A percentile compares a stretch with the other conserved stretches of the same genome.
These are phyloP conservation scores for Miscanthus sacchariflorus DNA, from an alignment of 202 grass and related monocot species.

Conservation along the genomic window DNA sequence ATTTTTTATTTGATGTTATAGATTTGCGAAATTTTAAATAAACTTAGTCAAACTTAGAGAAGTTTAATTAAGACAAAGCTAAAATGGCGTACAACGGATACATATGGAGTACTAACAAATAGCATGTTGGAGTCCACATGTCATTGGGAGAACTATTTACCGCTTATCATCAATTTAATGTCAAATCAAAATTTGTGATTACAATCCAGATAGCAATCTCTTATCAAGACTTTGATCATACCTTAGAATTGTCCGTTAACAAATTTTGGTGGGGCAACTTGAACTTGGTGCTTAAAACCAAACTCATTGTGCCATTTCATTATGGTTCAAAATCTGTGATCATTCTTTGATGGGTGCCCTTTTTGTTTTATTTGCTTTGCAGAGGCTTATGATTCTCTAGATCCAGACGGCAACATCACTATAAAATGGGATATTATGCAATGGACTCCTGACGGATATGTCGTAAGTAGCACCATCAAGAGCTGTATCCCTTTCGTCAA, in stretches of 20 bases:
- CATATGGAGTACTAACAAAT: no score
- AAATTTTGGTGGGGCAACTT: neutral
- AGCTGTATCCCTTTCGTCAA: constrained; percentile 2
- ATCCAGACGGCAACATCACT: constrained; percentile 93
- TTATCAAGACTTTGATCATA: neutral
- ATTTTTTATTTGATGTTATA: no score
- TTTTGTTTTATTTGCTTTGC: constrained; percentile 36
- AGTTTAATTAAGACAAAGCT: no score
- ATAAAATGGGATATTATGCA: constrained; percentile 96
- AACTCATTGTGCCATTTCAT: neutral
- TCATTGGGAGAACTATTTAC: neutral
- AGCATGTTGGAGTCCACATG: no score
- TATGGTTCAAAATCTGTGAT: neutral
- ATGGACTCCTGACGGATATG: constrained; percentile 83
- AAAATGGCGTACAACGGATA: no score
- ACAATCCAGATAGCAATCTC: neutral
- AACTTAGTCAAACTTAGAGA: no score
- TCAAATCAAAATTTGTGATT: neutral
- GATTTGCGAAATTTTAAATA: no score
- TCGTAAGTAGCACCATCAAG: constrained; percentile 51
- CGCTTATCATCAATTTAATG: neutral
- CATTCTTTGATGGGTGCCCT: constrained; percentile 18
- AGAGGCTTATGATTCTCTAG: constrained; percentile 94
- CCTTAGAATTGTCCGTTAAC: no score
- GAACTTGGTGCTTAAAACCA: neutral